Conservation (phyloP, 225 moss, liverwort and hornwort species). For the Ulota crispa region DNA sequence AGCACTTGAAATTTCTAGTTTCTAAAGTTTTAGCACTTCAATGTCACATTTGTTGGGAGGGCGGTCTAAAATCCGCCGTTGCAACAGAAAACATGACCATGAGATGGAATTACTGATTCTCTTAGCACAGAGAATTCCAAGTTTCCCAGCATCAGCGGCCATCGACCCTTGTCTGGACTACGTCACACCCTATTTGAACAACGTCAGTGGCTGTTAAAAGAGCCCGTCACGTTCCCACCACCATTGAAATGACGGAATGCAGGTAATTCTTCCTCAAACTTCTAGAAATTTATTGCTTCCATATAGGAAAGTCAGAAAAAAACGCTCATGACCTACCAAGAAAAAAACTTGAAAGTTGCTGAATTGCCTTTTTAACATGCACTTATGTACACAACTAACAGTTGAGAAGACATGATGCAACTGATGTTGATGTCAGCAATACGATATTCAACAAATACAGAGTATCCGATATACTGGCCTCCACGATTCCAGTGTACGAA, state of each 20-base stretch:
- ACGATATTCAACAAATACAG: constrained; percentile 53
- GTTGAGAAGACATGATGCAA: neutral
- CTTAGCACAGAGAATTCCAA: constrained; percentile 33
- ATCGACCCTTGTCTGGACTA: constrained; percentile 55
- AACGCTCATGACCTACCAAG: neutral
- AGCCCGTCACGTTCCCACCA: constrained; percentile 40
- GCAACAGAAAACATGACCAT: neutral
- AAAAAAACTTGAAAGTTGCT: no score
- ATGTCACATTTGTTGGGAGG: neutral
- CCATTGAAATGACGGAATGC: constrained; percentile 58
- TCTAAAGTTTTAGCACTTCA: no score
- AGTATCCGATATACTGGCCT: constrained; percentile 39
- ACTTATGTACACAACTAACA: neutral
- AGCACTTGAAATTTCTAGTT: neutral
- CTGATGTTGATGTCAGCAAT: constrained; percentile 32
- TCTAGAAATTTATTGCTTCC: neutral
- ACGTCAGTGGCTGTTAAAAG: constrained; percentile 37
- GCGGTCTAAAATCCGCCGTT: neutral
- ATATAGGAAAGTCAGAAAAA: neutral
- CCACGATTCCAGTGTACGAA: constrained; percentile 53
- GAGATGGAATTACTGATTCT: neutral
- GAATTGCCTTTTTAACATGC: no score
- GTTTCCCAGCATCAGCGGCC: constrained; percentile 52
- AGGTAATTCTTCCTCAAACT: constrained; percentile 17
- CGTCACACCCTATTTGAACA: constrained; percentile 52